Base-by-base conservation (phyloP, 2,329 filamentous ascomycete species). In the Byssoonygena ceratinophila region DNA sequence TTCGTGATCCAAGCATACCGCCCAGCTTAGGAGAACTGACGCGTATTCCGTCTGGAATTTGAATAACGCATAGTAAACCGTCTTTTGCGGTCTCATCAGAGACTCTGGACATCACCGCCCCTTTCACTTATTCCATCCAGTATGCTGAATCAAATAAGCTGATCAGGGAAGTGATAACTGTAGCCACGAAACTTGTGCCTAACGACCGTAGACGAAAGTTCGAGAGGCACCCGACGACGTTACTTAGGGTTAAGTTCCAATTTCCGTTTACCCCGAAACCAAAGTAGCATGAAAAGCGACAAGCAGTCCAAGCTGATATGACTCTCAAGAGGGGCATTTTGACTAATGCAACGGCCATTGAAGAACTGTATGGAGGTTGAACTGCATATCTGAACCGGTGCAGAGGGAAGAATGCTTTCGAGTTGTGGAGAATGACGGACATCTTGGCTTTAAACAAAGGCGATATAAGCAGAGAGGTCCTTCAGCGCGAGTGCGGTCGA, bases 191-290 rank as follows among this genome's bases (percentile, higher is more conserved):
- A 77, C 85, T 86, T 51, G 55, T 59, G 57, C 59, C 54, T 39
- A 39, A 68, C 65, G 81, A 82, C 87, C 85, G 85, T 81, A 52
- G 36, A 39, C 29, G 32, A n/a, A n/a, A n/a, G n/a, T n/a, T n/a
- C n/a, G 14, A 74, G 69, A 66, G 46, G 74, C 74, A 74, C 25
- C 37, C 47, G 47, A 50, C 39, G 27, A 32, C n/a, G 23, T n/a
- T n/a, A 2, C 78, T 85, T 95, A 95, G 90, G 90, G 90, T 94
- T 95, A 94, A 90, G 86, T 90, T 90, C 86, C 87, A 82, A 84
- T 71, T 74, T 71, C 74, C 75, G 75, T 80, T 83, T 79, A 77
- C 79, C 71, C 71, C 73, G 68, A 65, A 65, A 64, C 66, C 72
- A 59, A 55, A 61, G 58, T 59, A 61, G 36, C 43, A 12, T 11